Conservation (phyloP, 352 stramenopile genomes). For the Vaucheria bursata region DNA sequence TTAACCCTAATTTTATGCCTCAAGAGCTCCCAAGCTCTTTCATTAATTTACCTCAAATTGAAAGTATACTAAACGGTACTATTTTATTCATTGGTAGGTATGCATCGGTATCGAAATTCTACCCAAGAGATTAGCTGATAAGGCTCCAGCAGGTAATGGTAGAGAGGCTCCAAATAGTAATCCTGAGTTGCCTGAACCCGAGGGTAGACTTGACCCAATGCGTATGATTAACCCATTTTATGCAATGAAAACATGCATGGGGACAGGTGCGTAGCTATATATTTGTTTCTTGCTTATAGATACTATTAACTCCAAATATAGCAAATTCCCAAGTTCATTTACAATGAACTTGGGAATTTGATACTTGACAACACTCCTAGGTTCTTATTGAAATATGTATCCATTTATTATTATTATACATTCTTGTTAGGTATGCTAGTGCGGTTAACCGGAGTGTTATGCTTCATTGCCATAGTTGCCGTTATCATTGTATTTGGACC, state of each 20-base stretch:
- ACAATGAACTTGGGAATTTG: neutral
- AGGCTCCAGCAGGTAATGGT: constrained; percentile 66
- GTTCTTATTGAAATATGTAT: neutral
- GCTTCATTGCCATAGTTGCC: constrained; percentile 54
- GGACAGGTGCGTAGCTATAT: constrained; percentile 60
- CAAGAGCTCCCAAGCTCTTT: too few species aligned
- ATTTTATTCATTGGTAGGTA: too few species aligned
- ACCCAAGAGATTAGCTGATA: constrained; percentile 19
- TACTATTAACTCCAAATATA: neutral
- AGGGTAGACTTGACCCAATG: constrained; percentile 66
- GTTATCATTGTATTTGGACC: constrained; percentile 61
- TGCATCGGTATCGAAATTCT: constrained; percentile 53
- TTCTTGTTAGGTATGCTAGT: neutral
- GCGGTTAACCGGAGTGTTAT: constrained; percentile 53
- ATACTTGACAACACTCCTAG: neutral
- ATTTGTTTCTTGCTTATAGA: constrained; percentile 45
- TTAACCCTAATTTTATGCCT: too few species aligned
- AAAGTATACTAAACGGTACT: too few species aligned
- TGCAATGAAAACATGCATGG: constrained; percentile 64
- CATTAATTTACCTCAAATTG: too few species aligned
- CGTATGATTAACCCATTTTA: constrained; percentile 68
- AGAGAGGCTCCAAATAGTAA: constrained; percentile 78
- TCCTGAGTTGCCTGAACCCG: constrained; percentile 74
- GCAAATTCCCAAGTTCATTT: neutral
- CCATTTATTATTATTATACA: neutral